Base-by-base conservation (phyloP, 2,329 filamentous ascomycete species). In the Colletotrichum agaves region DNA sequence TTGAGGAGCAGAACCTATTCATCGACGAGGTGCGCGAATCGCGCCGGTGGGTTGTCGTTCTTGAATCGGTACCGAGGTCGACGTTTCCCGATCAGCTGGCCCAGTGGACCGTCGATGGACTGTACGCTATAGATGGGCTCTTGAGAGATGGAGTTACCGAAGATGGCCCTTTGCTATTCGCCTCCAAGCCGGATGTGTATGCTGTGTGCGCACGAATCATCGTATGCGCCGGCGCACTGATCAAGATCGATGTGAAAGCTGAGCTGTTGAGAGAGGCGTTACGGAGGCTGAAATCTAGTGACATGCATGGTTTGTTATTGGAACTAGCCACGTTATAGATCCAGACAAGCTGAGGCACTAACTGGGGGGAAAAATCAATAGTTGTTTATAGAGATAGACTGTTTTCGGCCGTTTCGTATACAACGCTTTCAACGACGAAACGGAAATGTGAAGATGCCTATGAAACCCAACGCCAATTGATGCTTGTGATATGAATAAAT, bases 1-100 rank as follows among this genome's bases (percentile, higher is more conserved):
- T 93, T 63, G 96, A 99, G 79, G 94, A 97, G 76, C 94, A 97
- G 76, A 99, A 99, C 75, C 84, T 98, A n/a, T 98, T 93, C 77
- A 83, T 95, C 56, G 95, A 98, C 76, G 90, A 94, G 72, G 87
- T 93, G 5, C 84, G 89, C 53, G 94, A 98, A 77, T 84, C 89
- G 3, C 80, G 84, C 17, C 77, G 88, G n/a, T 98, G 94, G 93
- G 79, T 84, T 0, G 77, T 76, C 15, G 80, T 87, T 3, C 79
- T 92, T 33, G 64, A 55, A 39, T 31, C 52, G 17, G 41, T 31
- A 3, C 49, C 37, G 23, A 61, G 5, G 75, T 72, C 70, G 61
- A 71, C 3, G 61, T 53, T 17, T 15, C 5, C 33, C 3, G 62
- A 73, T 1, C 75, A 74, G 8, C 61, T 85, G 33, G 73, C 73